Evolutionary conservation across 2,329 filamentous ascomycete genomes (phyloP).

Genomic region (Paramyrothecium sp.): DNA sequence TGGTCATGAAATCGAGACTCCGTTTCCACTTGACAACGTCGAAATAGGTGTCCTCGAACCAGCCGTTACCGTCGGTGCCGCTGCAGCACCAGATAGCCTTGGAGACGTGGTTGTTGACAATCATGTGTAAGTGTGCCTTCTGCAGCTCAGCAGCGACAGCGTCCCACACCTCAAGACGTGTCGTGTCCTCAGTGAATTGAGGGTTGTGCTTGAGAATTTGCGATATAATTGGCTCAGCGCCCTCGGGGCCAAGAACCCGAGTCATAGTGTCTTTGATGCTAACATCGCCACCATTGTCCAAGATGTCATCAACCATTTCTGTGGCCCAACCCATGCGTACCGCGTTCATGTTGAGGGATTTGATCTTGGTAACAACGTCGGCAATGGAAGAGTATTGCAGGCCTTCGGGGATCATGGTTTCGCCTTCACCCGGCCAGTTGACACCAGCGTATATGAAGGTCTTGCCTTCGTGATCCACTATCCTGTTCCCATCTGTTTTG

Average conservation of each 20-base stretch:
- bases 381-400: neutral
- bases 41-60: constrained; percentile 60
- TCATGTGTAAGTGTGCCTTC: constrained; percentile 51
- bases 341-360: neutral
- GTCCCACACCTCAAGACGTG: constrained; percentile 43
- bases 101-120: constrained; percentile 58
- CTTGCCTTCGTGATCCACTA: neutral
- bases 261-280: neutral
- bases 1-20: constrained; percentile 56
- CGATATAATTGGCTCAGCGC: neutral
- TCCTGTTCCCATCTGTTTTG: neutral
- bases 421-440: neutral
- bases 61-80: constrained; percentile 50
- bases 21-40: constrained; percentile 55
- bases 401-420: neutral
- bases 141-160: constrained; percentile 56
- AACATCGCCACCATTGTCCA: neutral
- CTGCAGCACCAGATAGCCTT: constrained; percentile 56
- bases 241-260: neutral
- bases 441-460: neutral
- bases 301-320: neutral
- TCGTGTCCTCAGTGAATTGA: neutral
- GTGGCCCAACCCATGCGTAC: neutral
- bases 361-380: neutral
- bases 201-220: neutral